These are phyloP conservation scores for Phaffomyces opuntiae DNA, from an alignment of 805 yeast species.

Conservation along the genomic window DNA sequence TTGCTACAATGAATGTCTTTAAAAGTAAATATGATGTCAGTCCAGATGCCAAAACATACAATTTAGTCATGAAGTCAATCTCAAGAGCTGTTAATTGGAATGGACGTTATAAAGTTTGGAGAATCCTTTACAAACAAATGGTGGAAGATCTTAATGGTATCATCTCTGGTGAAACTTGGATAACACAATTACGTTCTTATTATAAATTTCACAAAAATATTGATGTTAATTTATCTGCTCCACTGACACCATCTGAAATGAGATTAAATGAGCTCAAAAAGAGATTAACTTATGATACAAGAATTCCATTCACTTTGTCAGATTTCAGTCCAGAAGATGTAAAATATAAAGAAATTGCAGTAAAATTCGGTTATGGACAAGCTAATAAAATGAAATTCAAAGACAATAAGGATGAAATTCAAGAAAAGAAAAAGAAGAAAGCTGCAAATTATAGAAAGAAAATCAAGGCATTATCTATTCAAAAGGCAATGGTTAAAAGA, in stretches of 20 bases:
- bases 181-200: constrained; percentile 16
- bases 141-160: constrained; percentile 10
- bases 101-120: constrained; percentile 18
- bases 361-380: no score
- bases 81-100: constrained; percentile 27
- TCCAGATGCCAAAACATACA: constrained; percentile 28
- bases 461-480: constrained; percentile 22
- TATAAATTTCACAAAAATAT: constrained; percentile 13
- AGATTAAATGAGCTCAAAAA: constrained; percentile 1
- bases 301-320: constrained; percentile 4
- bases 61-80: constrained; percentile 28
- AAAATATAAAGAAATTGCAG: neutral
- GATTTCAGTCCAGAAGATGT: neutral
- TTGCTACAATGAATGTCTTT: constrained; percentile 28
- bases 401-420: neutral
- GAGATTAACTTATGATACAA: neutral
- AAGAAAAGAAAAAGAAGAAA: constrained; percentile 2
- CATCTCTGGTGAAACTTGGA: constrained; percentile 22
- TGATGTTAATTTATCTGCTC: constrained; percentile 15
- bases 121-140: constrained; percentile 22
- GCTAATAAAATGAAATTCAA: no score
- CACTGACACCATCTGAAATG: constrained; percentile 12
- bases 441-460: constrained; percentile 14
- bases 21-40: constrained; percentile 17
- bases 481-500: constrained; percentile 24